These are phyloP conservation scores for Dianthus caryophyllus DNA, from an alignment of 148 eudicot genomes.

Conservation along the genomic window DNA sequence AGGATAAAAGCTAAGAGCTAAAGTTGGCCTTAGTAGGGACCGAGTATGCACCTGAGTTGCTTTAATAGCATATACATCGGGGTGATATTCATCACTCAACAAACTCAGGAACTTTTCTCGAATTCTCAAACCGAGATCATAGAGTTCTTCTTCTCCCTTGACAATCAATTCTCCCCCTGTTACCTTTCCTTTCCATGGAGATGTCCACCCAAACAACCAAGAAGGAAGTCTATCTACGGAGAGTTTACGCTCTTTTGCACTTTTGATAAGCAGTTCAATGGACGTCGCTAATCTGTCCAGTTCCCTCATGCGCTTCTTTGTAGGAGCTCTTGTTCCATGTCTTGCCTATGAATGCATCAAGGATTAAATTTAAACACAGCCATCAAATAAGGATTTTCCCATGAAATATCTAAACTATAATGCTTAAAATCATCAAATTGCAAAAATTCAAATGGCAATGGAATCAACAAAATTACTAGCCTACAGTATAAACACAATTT, in stretches of 20 bases:
- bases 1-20: neutral
- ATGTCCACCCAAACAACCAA: constrained; percentile 78
- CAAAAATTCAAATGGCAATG: neutral
- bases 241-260: constrained; percentile 53
- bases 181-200: constrained; percentile 85
- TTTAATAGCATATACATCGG: constrained; percentile 70
- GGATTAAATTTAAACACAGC: no score
- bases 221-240: constrained; percentile 57
- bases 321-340: constrained; percentile 96
- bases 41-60: constrained; percentile 72
- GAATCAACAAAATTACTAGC: neutral
- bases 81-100: constrained; percentile 64
- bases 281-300: constrained; percentile 49
- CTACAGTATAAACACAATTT: neutral
- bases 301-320: constrained; percentile 69
- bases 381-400: no score
- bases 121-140: constrained; percentile 66
- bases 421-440: neutral
- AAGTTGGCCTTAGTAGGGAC: constrained; percentile 3
- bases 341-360: constrained; percentile 54
- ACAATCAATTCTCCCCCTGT: constrained; percentile 75
- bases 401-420: no score
- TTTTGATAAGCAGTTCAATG: constrained; percentile 45
- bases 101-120: constrained; percentile 60
- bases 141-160: constrained; percentile 80